Evolutionary conservation across 2,329 filamentous ascomycete genomes (phyloP).

Genomic region (Fusarium ambrosium): DNA sequence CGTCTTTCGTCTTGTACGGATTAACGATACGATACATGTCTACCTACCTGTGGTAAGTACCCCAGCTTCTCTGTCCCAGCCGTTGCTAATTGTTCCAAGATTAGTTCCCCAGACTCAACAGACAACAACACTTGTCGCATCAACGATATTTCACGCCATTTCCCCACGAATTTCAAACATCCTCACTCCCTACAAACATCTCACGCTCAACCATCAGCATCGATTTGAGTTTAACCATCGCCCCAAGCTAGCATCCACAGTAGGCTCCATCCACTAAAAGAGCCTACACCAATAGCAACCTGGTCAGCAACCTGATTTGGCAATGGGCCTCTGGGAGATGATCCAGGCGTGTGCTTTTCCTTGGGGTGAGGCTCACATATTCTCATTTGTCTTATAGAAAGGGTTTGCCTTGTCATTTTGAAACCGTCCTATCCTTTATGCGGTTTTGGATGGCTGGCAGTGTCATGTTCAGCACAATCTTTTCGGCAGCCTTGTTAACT

Average conservation of each 20-base stretch:
- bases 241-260: not conserved
- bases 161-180: not conserved
- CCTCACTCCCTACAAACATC: not conserved
- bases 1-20: not conserved
- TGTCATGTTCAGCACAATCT: not conserved
- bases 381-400: not conserved
- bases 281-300: not conserved
- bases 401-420: not conserved
- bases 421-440: not conserved
- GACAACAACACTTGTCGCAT: not conserved
- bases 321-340: not conserved
- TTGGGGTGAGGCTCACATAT: not conserved
- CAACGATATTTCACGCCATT: not conserved
- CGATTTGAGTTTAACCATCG: not conserved
- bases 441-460: too few relatives aligned
- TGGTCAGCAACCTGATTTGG: conserved; percentile 4
- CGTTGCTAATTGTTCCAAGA: not conserved
- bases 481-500: not conserved
- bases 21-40: not conserved
- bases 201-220: not conserved
- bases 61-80: not conserved
- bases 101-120: not conserved
- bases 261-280: conserved; percentile 13
- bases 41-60: not conserved
- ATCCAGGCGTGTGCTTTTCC: not conserved